Percentiles rank a stretch among this genome's conserved stretches.
phyloP scores from a whole-genome alignment of 2,329 filamentous ascomycete species.

The Neurospora sp. region DNA sequence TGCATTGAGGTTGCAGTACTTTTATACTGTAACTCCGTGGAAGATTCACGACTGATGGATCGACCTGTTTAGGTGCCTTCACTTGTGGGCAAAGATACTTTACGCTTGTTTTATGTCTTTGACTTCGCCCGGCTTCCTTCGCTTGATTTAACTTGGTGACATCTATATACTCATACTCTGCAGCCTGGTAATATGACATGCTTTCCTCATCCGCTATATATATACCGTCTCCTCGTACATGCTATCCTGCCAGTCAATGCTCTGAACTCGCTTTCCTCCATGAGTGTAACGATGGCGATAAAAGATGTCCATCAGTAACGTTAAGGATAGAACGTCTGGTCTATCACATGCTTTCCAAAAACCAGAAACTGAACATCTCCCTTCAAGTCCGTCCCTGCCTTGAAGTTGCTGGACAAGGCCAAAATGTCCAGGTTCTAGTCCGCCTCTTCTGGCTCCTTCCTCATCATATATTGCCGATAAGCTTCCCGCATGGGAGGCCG shows the following conservation, averaged over 20 bases:
- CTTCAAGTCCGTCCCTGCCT: background rate
- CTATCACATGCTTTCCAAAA: background rate
- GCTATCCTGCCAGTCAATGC: background rate
- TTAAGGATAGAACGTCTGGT: background rate
- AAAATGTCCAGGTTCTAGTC: no score
- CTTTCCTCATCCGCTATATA: background rate
- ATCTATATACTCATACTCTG: background rate
- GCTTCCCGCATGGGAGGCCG: constrained; percentile 5
- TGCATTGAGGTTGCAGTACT: background rate
- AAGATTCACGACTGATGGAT: background rate
- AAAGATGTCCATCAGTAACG: background rate
- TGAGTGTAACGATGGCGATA: background rate
- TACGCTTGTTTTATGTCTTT: background rate
- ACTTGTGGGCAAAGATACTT: background rate
- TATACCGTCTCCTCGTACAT: background rate
- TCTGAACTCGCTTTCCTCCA: background rate
- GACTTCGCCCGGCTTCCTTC: background rate
- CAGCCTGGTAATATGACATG: background rate
- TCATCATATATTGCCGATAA: constrained; percentile 8
- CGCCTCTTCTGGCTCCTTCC: background rate
- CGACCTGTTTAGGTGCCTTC: background rate
- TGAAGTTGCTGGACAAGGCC: background rate
- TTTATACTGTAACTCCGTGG: background rate
- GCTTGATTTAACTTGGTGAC: background rate
- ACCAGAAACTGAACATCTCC: background rate